A percentile compares a stretch with the other conserved stretches of the same genome.
These are phyloP conservation scores for Bocquillonia castaneifolia DNA, from an alignment of 441 rosid genomes.

Conservation along the genomic window DNA sequence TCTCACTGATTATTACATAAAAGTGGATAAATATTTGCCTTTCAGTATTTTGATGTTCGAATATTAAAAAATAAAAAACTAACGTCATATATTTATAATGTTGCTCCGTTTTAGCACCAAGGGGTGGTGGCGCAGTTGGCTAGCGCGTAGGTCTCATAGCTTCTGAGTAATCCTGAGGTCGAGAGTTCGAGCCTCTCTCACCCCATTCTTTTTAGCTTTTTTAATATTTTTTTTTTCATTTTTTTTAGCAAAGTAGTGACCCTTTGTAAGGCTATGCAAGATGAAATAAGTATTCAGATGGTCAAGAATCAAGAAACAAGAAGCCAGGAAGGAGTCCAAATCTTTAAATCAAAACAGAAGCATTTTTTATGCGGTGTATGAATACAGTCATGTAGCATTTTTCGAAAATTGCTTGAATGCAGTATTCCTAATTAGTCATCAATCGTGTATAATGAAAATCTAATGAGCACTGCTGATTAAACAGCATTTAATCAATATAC, in stretches of 20 bases:
- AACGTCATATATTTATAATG: too few relatives aligned
- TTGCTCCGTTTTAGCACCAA: too few relatives aligned
- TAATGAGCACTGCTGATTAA: constrained; percentile 27
- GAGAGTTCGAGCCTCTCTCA: constrained; percentile 94
- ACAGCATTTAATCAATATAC: constrained; percentile 33
- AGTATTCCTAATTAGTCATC: constrained; percentile 7
- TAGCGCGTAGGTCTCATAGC: constrained; percentile 99
- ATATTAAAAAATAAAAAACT: too few relatives aligned
- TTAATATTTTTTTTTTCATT: neutral
- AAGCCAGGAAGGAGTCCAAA: neutral
- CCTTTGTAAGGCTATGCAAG: too few relatives aligned
- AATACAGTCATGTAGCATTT: neutral
- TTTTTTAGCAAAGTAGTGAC: too few relatives aligned
- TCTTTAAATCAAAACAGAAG: neutral
- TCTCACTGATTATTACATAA: too few relatives aligned
- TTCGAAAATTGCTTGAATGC: constrained; percentile 1
- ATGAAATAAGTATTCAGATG: neutral
- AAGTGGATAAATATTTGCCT: too few relatives aligned
- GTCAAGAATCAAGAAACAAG: neutral
- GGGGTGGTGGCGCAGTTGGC: constrained; percentile 99
- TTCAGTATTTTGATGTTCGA: too few relatives aligned
- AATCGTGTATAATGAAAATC: constrained; percentile 6
- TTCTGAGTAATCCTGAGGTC: constrained; percentile 84
- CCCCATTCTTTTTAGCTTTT: constrained; percentile 32
- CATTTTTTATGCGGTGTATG: neutral